Conservation (phyloP, 805 yeast species). For the Nakazawaea wickerhamii region DNA sequence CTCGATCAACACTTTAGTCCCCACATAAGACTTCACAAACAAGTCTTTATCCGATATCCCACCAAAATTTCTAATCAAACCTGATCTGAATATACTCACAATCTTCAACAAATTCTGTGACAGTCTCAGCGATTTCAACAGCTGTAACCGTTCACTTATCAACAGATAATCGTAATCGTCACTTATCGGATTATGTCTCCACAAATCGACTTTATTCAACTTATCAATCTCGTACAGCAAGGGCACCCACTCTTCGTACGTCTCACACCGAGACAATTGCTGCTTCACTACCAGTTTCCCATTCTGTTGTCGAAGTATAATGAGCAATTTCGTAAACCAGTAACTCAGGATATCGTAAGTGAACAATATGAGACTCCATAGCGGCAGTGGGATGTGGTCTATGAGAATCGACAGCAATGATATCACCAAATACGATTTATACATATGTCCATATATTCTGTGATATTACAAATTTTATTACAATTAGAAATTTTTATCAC, state of each 20-base stretch:
- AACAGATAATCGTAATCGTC: slow-evolving; percentile 78
- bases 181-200: slow-evolving; percentile 84
- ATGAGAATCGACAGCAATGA: slow-evolving; percentile 3
- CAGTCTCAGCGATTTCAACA: slow-evolving; percentile 55
- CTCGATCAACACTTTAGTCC: slow-evolving; percentile 86
- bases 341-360: slow-evolving; percentile 39
- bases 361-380: slow-evolving; percentile 28
- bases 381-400: slow-evolving; percentile 20
- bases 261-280: slow-evolving; percentile 44
- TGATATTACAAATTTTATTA: no score
- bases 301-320: slow-evolving; percentile 32
- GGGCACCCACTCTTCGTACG: slow-evolving; percentile 68
- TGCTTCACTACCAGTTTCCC: slow-evolving; percentile 43
- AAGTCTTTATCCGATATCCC: slow-evolving; percentile 77
- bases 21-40: slow-evolving; percentile 77
- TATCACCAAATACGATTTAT: slow-evolving; percentile 8
- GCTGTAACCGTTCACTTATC: slow-evolving; percentile 66
- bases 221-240: slow-evolving; percentile 45
- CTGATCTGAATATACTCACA: slow-evolving; percentile 69
- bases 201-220: slow-evolving; percentile 47
- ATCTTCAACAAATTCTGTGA: slow-evolving; percentile 52
- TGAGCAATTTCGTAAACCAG: slow-evolving; percentile 37
- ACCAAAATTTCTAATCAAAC: slow-evolving; percentile 85
- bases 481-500: not conserved
- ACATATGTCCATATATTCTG: slow-evolving; percentile 5